Evolutionary conservation across 805 yeast genomes (phyloP).

Genomic region (Saturnispora besseyi): DNA sequence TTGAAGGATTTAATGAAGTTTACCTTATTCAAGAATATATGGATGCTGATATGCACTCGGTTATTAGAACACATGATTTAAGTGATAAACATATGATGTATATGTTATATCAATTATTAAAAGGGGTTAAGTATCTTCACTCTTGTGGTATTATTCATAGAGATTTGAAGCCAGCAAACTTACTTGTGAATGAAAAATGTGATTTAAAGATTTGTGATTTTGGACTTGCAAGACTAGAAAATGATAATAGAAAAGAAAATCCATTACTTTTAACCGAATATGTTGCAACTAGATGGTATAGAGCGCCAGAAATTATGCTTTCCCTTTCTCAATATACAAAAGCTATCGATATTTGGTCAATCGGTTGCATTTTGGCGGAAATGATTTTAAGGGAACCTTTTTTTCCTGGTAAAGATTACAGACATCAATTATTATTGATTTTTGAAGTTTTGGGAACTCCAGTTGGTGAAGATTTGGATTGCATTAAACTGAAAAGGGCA

Average conservation of each 20-base stretch:
- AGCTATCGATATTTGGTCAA: constrained; percentile 75
- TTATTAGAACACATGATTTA: constrained; percentile 46
- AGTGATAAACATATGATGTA: constrained; percentile 64
- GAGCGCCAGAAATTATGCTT: constrained; percentile 80
- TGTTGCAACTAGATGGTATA: constrained; percentile 79
- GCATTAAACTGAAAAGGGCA: constrained; percentile 66
- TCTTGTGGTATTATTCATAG: constrained; percentile 67
- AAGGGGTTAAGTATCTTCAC: constrained; percentile 65
- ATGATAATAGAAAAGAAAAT: constrained; percentile 28
- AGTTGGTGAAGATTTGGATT: constrained; percentile 59
- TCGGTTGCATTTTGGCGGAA: constrained; percentile 72
- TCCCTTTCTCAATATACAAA: constrained; percentile 64
- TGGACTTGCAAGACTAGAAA: constrained; percentile 57
- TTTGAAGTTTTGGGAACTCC: constrained; percentile 70
- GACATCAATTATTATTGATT: constrained; percentile 56
- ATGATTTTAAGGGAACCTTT: constrained; percentile 52
- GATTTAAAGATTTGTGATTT: constrained; percentile 74
- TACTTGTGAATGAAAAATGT: constrained; percentile 59
- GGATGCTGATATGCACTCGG: constrained; percentile 65
- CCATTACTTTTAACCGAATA: constrained; percentile 56
- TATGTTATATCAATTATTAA: constrained; percentile 57
- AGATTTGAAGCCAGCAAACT: constrained; percentile 68
- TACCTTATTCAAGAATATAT: constrained; percentile 69
- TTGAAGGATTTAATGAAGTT: constrained; percentile 58
- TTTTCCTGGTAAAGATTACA: constrained; percentile 70